Conservation (phyloP, 441 rosid genomes). For the Melastoma candidum region DNA sequence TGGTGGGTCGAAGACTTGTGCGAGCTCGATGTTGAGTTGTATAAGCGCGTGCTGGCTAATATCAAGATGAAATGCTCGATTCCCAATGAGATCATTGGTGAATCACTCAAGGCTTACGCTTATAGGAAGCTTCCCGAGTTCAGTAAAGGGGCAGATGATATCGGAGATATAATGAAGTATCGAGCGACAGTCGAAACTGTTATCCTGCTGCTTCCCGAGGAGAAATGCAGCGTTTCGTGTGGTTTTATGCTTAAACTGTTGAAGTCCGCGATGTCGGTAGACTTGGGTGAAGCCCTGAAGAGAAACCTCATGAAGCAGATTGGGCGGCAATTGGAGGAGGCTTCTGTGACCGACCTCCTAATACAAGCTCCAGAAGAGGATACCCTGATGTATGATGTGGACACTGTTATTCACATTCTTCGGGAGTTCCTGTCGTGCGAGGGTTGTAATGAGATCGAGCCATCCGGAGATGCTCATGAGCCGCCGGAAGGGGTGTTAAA, state of each 20-base stretch:
- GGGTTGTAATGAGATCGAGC: constrained; percentile 29
- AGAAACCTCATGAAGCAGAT: constrained; percentile 42
- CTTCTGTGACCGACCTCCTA: constrained; percentile 52
- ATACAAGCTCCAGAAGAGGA: constrained; percentile 43
- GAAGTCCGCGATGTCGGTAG: constrained; percentile 46
- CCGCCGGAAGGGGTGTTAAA: constrained; percentile 24
- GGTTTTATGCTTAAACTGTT: constrained; percentile 67
- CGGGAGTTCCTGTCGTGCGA: constrained; percentile 48
- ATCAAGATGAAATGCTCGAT: constrained; percentile 36
- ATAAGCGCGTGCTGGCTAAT: constrained; percentile 39
- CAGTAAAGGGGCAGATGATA: constrained; percentile 35
- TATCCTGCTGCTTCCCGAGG: constrained; percentile 50
- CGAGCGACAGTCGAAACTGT: constrained; percentile 42
- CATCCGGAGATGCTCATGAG: constrained; percentile 25
- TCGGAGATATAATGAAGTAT: constrained; percentile 40
- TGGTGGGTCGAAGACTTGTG: constrained; percentile 93
- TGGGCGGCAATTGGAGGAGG: constrained; percentile 76
- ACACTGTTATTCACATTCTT: constrained; percentile 44
- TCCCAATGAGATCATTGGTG: constrained; percentile 52
- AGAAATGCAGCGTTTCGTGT: constrained; percentile 60
- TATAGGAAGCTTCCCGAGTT: constrained; percentile 60
- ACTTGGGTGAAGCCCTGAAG: constrained; percentile 37
- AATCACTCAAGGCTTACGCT: constrained; percentile 73
- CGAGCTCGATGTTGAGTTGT: constrained; percentile 60
- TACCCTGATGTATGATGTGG: constrained; percentile 45